Evolutionary conservation across 2,329 filamentous ascomycete species (phyloP).

Genomic region (Fusarium haematococcum): DNA sequence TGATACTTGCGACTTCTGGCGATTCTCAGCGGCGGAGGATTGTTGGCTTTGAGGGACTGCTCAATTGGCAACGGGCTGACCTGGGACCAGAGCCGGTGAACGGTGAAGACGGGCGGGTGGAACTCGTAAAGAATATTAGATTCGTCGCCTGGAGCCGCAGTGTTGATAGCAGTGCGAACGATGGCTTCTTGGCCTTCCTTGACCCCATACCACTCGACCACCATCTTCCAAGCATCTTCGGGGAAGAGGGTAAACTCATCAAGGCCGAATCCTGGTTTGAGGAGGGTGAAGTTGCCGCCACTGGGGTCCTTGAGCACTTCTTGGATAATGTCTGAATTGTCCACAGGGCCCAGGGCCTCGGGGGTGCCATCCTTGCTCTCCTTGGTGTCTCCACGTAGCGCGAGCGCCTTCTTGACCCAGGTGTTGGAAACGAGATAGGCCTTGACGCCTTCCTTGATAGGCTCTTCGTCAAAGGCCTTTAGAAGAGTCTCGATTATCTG

Average conservation of each 20-base stretch:
- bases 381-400: conserved; percentile 70
- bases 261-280: conserved; percentile 76
- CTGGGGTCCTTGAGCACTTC: conserved; percentile 65
- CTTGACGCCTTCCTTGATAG: conserved; percentile 76
- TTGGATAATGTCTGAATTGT: conserved; percentile 86
- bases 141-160: conserved; percentile 65
- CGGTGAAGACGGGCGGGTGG: conserved; percentile 84
- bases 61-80: conserved; percentile 67
- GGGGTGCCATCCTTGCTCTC: conserved; percentile 69
- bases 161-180: conserved; percentile 81
- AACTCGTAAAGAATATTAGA: conserved; percentile 84
- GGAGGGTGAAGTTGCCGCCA: conserved; percentile 73
- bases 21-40: conserved; percentile 72
- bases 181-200: conserved; percentile 78
- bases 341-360: conserved; percentile 78
- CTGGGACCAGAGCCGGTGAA: conserved; percentile 81
- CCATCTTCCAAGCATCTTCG: conserved; percentile 81
- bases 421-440: conserved; percentile 82
- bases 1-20: conserved; percentile 77
- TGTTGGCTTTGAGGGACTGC: conserved; percentile 70
- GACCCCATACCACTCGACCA: conserved; percentile 86
- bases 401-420: conserved; percentile 82
- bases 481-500: conserved; percentile 74
- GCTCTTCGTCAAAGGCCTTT: conserved; percentile 62
- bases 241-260: conserved; percentile 84